Base-by-base conservation (phyloP, 208 protist genomes). In the Trypanosoma congolense region DNA sequence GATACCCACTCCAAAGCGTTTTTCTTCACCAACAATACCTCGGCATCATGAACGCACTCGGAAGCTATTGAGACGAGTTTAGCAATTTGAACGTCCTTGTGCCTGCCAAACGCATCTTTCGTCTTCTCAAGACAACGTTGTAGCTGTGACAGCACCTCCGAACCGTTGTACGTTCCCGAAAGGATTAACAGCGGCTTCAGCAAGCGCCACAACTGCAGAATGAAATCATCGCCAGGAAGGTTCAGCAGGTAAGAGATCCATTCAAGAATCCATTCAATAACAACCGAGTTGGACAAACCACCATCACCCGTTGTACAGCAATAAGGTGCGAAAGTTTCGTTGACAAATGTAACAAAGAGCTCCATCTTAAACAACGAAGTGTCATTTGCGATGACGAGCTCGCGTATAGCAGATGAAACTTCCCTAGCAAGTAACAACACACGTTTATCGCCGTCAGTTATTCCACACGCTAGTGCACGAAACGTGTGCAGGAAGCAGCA, bases 241-340 rank as follows among this genome's bases (percentile, higher is more conserved):
- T 77, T 77, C 8, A 77, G 53, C 21, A 87, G 68, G 54, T 80
- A 68, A 21, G 58, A 35, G 41, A 83, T 68, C 83, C 78, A 87
- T 29, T 75, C 73, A 1, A 91, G 58, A 18, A 70, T 50, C 80
- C 83, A 91, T 31, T 63, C 25, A 8, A 76, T 30, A 33, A 63
- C 35, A 14, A 29, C 24, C 47, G 53, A 43, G 40, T 71, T 74
- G 49, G n/a, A 42, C 28, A 18, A 24, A 8, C n/a, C 16, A 4
- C 43, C 22, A 25, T 35, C 40, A 8, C 19, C 43, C 40, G 28
- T 45, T 28, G 33, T 41, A n/a, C 63, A 36, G 45, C 41, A 19
- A 58, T 64, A 73, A 24, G 65, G 71, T 48, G 42, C 49, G 30
- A 90, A 43, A 25, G 64, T 71, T 43, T 71, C 65, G 25, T 42